Evolutionary conservation across 306 rosid species (phyloP).

Genomic region (Cucurbita pepo): DNA sequence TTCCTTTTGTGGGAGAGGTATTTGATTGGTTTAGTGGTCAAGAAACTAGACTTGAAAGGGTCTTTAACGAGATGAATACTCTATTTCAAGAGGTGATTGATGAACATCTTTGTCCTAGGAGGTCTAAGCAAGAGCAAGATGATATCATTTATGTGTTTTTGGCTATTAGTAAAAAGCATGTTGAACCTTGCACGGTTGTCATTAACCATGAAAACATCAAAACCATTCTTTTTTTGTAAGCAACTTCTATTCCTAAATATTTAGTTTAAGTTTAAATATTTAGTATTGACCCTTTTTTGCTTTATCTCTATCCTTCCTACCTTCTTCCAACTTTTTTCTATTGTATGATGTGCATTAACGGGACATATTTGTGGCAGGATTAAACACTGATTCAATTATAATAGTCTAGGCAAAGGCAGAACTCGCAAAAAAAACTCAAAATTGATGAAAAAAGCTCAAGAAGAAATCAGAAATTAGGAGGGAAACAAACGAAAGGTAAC

Average conservation of each 20-base stretch:
- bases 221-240: constrained; percentile 24
- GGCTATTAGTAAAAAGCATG: background rate
- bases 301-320: too few species aligned
- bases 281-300: too few species aligned
- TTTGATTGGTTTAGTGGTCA: constrained; percentile 27
- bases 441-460: constrained; percentile 22
- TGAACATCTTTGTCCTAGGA: constrained; percentile 5
- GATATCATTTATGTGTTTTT: constrained; percentile 16
- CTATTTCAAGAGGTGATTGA: constrained; percentile 28
- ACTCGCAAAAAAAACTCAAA: constrained; percentile 16
- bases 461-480: constrained; percentile 17
- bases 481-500: constrained; percentile 13
- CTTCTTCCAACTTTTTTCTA: background rate
- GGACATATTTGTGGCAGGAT: constrained; percentile 26
- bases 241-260: background rate
- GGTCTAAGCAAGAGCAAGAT: constrained; percentile 9
- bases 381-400: constrained; percentile 15
- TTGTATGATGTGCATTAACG: background rate
- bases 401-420: constrained; percentile 27
- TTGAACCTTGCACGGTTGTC: background rate
- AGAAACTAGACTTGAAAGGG: constrained; percentile 10
- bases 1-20: constrained; percentile 25
- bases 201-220: constrained; percentile 18
- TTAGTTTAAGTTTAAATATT: too few species aligned
- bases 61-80: constrained; percentile 16